Conservation (phyloP, 2,329 filamentous ascomycete species). For the Triangularia setosa region DNA sequence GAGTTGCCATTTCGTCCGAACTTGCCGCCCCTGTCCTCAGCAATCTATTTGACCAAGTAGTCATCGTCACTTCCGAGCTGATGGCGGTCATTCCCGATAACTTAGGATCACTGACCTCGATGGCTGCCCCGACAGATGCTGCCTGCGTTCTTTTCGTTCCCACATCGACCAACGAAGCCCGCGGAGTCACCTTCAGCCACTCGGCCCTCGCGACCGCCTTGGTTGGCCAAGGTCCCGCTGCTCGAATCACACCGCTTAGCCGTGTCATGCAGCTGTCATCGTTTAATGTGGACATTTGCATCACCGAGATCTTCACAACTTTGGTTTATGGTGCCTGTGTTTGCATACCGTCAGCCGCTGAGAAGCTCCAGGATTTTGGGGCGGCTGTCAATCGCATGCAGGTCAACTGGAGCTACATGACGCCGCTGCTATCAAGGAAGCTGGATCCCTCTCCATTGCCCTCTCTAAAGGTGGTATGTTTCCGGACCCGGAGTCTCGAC, state of each 20-base stretch:
- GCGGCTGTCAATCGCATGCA: constrained; percentile 48
- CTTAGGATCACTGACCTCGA: constrained; percentile 26
- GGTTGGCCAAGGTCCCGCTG: constrained; percentile 45
- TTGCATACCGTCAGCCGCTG: constrained; percentile 51
- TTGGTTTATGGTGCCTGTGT: constrained; percentile 56
- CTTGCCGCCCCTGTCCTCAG: constrained; percentile 38
- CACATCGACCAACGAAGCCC: constrained; percentile 53
- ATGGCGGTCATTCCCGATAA: constrained; percentile 23
- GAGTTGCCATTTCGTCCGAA: constrained; percentile 44
- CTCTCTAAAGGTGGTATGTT: constrained; percentile 40
- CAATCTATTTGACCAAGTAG: constrained; percentile 38
- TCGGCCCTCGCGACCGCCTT: constrained; percentile 53
- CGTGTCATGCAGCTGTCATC: constrained; percentile 58
- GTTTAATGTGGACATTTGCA: constrained; percentile 51
- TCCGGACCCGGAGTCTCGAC: constrained; percentile 48
- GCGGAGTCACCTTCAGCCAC: constrained; percentile 61
- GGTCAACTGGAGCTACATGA: constrained; percentile 52
- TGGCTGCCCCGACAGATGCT: constrained; percentile 39
- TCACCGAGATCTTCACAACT: constrained; percentile 52
- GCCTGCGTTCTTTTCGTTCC: constrained; percentile 61
- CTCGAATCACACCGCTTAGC: constrained; percentile 47
- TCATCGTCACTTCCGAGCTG: constrained; percentile 29
- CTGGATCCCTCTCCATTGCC: constrained; percentile 37
- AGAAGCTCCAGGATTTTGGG: constrained; percentile 47
- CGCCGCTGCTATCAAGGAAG: constrained; percentile 53